These are phyloP conservation scores for Hymenoscyphus fructigenus DNA, from an alignment of 2,329 filamentous ascomycete species.

Conservation along the genomic window DNA sequence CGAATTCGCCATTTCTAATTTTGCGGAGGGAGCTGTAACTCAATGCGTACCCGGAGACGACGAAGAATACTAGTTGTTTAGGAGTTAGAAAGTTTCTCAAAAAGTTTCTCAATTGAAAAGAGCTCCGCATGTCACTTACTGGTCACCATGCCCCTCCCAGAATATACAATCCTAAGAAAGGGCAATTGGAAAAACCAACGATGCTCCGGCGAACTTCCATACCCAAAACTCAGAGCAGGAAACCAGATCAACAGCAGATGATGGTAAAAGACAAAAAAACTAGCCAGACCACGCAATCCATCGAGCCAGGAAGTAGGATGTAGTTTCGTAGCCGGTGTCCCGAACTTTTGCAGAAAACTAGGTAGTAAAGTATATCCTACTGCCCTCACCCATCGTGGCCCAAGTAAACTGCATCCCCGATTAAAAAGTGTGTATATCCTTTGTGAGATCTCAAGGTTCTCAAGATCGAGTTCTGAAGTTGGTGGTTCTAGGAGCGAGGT, in stretches of 20 bases:
- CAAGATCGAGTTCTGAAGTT: not conserved
- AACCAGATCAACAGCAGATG: slow-evolving; percentile 4
- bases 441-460: not conserved
- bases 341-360: slow-evolving; percentile 1
- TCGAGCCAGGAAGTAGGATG: slow-evolving; percentile 44
- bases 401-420: not conserved
- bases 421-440: not conserved
- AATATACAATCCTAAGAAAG: slow-evolving; percentile 40
- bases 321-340: not conserved
- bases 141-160: slow-evolving; percentile 46
- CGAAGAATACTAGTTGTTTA: slow-evolving; percentile 46
- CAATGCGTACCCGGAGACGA: slow-evolving; percentile 47
- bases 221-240: slow-evolving; percentile 4
- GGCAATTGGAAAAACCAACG: slow-evolving; percentile 40
- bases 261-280: slow-evolving; percentile 37
- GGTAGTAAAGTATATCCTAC: not conserved
- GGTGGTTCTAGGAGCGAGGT: not conserved
- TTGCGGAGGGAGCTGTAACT: slow-evolving; percentile 42
- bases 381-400: not conserved
- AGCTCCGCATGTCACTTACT: slow-evolving; percentile 6
- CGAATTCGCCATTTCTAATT: slow-evolving; percentile 37
- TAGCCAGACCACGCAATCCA: slow-evolving; percentile 47
- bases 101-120: no score
- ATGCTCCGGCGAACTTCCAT: slow-evolving; percentile 1
- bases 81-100: no score